Conservation (phyloP, 495 filamentous ascomycete genomes). For the Melanomma pulvis-pyrius region DNA sequence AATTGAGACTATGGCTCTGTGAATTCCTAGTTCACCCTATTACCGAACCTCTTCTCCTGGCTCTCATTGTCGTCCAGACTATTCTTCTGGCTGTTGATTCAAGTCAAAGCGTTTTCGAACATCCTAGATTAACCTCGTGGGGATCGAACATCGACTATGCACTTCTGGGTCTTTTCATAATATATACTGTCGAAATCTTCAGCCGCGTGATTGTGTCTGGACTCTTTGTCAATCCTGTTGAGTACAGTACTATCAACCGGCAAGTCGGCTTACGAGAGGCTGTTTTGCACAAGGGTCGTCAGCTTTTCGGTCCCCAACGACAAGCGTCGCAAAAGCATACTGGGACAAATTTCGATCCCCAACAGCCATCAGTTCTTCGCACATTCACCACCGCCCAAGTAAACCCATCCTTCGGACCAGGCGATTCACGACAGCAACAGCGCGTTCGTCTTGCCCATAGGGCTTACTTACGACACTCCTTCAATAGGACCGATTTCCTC, state of each 20-base stretch:
- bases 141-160: conserved; percentile 75
- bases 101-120: conserved; percentile 63
- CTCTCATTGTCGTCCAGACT: conserved; percentile 87
- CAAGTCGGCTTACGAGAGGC: conserved; percentile 70
- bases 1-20: conserved; percentile 72
- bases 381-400: conserved; percentile 79
- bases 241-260: conserved; percentile 79
- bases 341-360: conserved; percentile 41
- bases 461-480: conserved; percentile 90
- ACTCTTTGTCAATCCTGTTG: conserved; percentile 80
- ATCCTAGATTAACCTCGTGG: conserved; percentile 61
- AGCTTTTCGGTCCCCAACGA: conserved; percentile 77
- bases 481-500: conserved; percentile 94
- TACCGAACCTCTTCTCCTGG: conserved; percentile 82
- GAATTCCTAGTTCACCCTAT: conserved; percentile 84
- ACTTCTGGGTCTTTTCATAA: conserved; percentile 78
- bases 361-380: conserved; percentile 74
- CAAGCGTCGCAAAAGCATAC: conserved; percentile 61
- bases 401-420: conserved; percentile 52
- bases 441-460: conserved; percentile 83
- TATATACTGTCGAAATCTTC: conserved; percentile 86
- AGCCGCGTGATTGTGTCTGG: conserved; percentile 89
- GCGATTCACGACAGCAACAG: conserved; percentile 76
- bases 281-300: conserved; percentile 71
- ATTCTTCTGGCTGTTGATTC: conserved; percentile 83